These are phyloP conservation scores for Arctium minus DNA, from an alignment of 129 eudicot genomes.

Conservation along the genomic window DNA sequence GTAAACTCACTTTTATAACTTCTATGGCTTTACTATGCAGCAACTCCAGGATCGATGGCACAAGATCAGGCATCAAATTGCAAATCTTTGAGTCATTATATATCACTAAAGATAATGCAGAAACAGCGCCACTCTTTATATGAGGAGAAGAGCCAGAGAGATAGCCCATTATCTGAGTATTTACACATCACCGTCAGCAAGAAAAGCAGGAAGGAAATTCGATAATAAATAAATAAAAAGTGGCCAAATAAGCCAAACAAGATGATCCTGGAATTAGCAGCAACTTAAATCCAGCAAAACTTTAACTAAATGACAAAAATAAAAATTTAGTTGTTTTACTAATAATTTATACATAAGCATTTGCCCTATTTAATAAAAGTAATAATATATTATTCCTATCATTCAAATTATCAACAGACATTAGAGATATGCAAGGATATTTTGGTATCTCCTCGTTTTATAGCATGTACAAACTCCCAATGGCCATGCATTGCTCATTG, in stretches of 20 bases:
- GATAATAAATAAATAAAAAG: not conserved
- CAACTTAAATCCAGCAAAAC: not conserved
- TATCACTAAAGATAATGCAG: slow-evolving; percentile 81
- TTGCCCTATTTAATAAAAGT: not conserved
- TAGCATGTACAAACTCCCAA: not conserved
- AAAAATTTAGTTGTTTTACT: not conserved
- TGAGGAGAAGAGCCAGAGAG: slow-evolving; percentile 95
- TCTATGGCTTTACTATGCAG: slow-evolving; percentile 79
- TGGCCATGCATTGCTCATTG: not conserved
- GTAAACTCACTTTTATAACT: slow-evolving; percentile 69
- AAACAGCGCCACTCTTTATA: slow-evolving; percentile 85
- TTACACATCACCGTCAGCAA: not conserved
- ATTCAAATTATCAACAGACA: not conserved
- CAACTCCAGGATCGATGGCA: slow-evolving; percentile 73
- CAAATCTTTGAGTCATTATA: slow-evolving; percentile 66
- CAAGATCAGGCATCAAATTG: slow-evolving; percentile 62
- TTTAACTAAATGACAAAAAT: too few relatives aligned
- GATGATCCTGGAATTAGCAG: not conserved
- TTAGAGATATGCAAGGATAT: not conserved
- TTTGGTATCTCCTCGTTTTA: not conserved
- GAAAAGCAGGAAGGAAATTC: not conserved
- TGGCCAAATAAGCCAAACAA: not conserved
- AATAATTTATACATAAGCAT: not conserved
- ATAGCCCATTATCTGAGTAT: slow-evolving; percentile 80
- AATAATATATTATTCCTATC: not conserved